Conservation (phyloP, 495 filamentous ascomycete genomes). For the Penicillium crystallinum region DNA sequence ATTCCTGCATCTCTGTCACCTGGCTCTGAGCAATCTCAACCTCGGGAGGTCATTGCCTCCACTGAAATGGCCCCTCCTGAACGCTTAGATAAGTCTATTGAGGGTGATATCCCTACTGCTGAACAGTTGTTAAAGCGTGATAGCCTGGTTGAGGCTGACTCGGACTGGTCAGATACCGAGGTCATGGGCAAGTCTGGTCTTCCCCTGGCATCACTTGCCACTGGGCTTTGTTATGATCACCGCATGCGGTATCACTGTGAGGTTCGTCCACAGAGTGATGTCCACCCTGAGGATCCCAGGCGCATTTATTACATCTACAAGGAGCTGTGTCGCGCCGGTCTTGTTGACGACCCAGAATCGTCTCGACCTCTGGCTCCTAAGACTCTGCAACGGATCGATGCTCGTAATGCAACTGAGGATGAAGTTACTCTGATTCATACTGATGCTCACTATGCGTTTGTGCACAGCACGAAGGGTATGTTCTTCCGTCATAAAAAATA, state of each 20-base stretch:
- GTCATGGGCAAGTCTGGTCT: constrained; percentile 21
- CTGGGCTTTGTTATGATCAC: constrained; percentile 82
- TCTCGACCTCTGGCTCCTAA: constrained; percentile 45
- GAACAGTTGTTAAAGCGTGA: constrained; percentile 26
- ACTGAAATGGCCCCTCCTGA: constrained; percentile 16
- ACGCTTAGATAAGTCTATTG: constrained; percentile 18
- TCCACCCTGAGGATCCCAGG: constrained; percentile 90
- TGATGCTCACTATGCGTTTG: constrained; percentile 69
- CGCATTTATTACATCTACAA: constrained; percentile 87
- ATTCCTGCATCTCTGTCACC: constrained; percentile 11
- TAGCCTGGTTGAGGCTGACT: constrained; percentile 35
- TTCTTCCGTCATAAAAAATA: too few relatives aligned
- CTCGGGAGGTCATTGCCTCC: background rate
- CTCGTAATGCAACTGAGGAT: constrained; percentile 64
- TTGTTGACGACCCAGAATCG: constrained; percentile 57
- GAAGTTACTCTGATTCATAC: constrained; percentile 79
- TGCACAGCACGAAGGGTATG: constrained; percentile 54
- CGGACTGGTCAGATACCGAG: constrained; percentile 40
- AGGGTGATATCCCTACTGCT: constrained; percentile 18
- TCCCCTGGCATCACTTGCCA: constrained; percentile 47
- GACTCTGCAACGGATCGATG: constrained; percentile 70
- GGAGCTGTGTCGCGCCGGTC: constrained; percentile 69
- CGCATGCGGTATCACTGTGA: constrained; percentile 92
- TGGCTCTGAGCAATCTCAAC: constrained; percentile 7
- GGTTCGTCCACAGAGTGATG: constrained; percentile 60